A percentile compares a stretch with the other conserved stretches of the same genome.
Evolutionary conservation across 176 grass and related monocot genomes (phyloP).

Genomic region (Musa troglodytarum): DNA sequence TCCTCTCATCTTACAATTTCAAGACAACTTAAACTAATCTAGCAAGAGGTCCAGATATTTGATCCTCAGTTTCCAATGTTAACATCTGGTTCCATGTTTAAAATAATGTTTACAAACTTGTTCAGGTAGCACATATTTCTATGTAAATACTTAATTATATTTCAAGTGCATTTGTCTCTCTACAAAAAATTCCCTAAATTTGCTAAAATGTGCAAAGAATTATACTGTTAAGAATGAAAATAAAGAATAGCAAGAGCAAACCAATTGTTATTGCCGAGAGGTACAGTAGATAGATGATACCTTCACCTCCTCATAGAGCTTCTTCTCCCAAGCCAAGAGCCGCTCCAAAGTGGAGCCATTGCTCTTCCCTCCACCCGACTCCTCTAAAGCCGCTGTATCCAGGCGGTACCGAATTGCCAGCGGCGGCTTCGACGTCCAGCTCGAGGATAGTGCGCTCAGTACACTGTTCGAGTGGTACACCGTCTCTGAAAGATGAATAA

Average conservation of each 20-base stretch:
- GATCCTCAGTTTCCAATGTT: neutral
- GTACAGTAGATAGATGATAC: constrained; percentile 20
- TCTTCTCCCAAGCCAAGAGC: constrained; percentile 98
- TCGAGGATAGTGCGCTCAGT: constrained; percentile 70
- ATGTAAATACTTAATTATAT: neutral
- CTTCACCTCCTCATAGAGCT: constrained; percentile 98
- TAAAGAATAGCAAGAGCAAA: neutral
- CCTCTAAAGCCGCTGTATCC: constrained; percentile 51
- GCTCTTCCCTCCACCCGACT: constrained; percentile 62
- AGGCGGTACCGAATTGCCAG: constrained; percentile 78
- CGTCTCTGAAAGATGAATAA: constrained; percentile 40
- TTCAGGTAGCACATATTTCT: neutral
- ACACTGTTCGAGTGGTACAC: constrained; percentile 93
- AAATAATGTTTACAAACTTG: neutral
- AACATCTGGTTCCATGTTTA: neutral
- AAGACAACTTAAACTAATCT: neutral
- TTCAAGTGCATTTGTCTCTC: neutral
- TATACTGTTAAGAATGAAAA: too few species aligned
- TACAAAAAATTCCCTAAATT: neutral
- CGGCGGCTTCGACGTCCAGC: constrained; percentile 88
- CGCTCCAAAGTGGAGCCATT: constrained; percentile 87
- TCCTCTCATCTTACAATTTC: neutral
- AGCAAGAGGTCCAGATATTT: neutral
- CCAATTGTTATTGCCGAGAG: neutral
- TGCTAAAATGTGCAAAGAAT: neutral